A percentile compares a stretch with the other conserved stretches of the same genome.
Evolutionary conservation across 495 filamentous ascomycete genomes (phyloP).

Genomic region (Terfezia boudieri): DNA sequence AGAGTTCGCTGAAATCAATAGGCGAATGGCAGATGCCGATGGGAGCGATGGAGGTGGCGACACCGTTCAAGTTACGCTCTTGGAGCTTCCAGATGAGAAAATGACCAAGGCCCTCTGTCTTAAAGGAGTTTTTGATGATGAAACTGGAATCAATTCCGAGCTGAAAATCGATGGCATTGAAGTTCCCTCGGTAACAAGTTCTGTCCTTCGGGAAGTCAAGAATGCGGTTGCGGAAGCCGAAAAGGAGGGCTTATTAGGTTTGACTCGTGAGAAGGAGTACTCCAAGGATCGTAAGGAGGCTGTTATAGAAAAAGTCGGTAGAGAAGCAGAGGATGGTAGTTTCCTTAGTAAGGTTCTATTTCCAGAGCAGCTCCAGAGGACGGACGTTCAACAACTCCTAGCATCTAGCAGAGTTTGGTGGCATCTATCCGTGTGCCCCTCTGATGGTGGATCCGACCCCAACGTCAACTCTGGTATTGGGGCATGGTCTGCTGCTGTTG

Average conservation of each 20-base stretch:
- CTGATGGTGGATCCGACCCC: conserved; percentile 43
- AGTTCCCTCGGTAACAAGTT: conserved; percentile 42
- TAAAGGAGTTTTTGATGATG: conserved; percentile 78
- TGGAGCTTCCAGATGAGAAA: conserved; percentile 62
- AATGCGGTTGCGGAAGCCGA: conserved; percentile 56
- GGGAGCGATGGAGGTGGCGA: conserved; percentile 39
- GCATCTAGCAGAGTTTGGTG: conserved; percentile 68
- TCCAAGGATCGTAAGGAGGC: conserved; percentile 60
- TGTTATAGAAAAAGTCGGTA: conserved; percentile 64
- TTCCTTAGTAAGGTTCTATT: conserved; percentile 70
- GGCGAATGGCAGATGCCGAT: conserved; percentile 40
- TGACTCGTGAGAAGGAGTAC: conserved; percentile 48
- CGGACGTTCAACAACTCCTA: conserved; percentile 14
- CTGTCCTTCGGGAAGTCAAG: conserved; percentile 67
- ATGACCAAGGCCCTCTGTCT: conserved; percentile 70
- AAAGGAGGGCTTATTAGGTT: conserved; percentile 54
- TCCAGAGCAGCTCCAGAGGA: conserved; percentile 42
- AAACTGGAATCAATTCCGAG: conserved; percentile 76
- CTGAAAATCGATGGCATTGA: conserved; percentile 89
- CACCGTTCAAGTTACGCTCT: conserved; percentile 66
- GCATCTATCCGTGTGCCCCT: conserved; percentile 78
- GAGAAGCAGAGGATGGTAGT: conserved; percentile 57
- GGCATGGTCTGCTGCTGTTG: conserved; percentile 73
- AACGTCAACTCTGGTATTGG: conserved; percentile 3
- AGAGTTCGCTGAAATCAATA: conserved; percentile 40